Evolutionary conservation across 805 yeast genomes (phyloP), one percentile per base, ranked within the genome.

Genomic region (Lachancea sp.): DNA sequence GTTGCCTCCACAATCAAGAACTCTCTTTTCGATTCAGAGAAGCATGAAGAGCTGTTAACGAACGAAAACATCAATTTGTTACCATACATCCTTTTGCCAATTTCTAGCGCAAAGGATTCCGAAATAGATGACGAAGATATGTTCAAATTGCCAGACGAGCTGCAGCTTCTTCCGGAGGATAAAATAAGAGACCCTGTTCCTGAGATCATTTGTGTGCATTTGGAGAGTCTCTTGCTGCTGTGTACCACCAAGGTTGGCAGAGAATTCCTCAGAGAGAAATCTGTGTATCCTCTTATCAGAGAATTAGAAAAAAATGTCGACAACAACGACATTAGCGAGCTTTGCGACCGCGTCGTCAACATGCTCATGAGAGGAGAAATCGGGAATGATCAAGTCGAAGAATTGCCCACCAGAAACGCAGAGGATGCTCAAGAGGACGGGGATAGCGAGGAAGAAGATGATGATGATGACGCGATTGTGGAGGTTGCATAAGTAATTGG

Each of bases 1-100:
- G 90, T 87, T 32, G 95, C 95, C 1, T 84, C 95, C 4, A 85
- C 96, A 1, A 85, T 93, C 54, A 91, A 93, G 63, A 91, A 91
- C 65, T 77, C 91, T 0, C 68, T 91, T 41, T 91, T 91, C 58
- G 96, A 90, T 59, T 71, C 85, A 1, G 77, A 79, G 34, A 65
- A 77, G 30, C 98, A 91, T 60, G 66, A 66, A 54, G 63, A 60
- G 19, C 68, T 91, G 36, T 62, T 88, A 34, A 70, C 69, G 3
- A 83, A 85, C 55, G 78, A 73, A 31, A 66, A 72, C 8, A 79
- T 87, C 47, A 87, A 90, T 54, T 56, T 91, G 32, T 72, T 93
- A 57, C 95, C 96, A 4, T 86, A 84, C 55, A 73, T 91, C 19
- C 69, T 91, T 47, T 71, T 85, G 36, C 96, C 97, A 13, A 73